Evolutionary conservation across 2,329 filamentous ascomycete species (phyloP), one percentile per base, ranked within the genome.

Genomic region (Harringtonia aguacate): DNA sequence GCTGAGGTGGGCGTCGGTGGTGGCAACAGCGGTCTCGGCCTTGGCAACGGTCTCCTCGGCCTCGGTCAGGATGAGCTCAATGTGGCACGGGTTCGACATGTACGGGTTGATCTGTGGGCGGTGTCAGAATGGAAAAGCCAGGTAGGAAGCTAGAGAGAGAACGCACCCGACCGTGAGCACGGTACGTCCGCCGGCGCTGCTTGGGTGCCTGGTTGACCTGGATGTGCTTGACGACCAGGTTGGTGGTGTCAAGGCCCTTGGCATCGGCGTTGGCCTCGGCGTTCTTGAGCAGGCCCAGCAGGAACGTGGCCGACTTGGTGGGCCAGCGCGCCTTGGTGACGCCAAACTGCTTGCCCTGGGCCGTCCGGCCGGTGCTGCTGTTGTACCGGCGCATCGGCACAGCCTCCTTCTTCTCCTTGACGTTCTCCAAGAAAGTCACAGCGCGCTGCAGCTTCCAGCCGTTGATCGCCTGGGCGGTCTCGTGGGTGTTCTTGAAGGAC

Each of bases 151-250:
- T 13, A 22, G 4, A 39, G 17, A 15, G 14, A 48, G 20, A 43
- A 45, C 24, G n/a, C 18, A 95, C 90, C 78, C 92, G 88, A 82
- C 92, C 92, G 81, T 98, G 92, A 55, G 94, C 94, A 82, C 92
- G 89, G 86, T 98, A 98, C 67, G 92, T 98, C 71, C 92, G 84
- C 75, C 92, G 82, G 68, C 92, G 84, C 80, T 97, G 90, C 84
- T 97, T 97, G 64, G 92, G 92, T 60, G 92, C 94, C 80, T 98
- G 92, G 86, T 98, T 98, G 80, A 98, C 92, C 79, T 98, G 92
- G 75, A 98, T 98, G 85, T 95, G 94, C 86, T 95, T 95, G 75
- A 98, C 86, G 67, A 97, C 74, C 66, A 98, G 78, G 79, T 94
- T 94, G 74, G 82, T 83, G 66, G 89, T 97, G 74, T 98, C 88